A percentile compares a stretch with the other conserved stretches of the same genome.
phyloP scores from a whole-genome alignment of 305 asterid species.

The Fraxinus greggii region DNA sequence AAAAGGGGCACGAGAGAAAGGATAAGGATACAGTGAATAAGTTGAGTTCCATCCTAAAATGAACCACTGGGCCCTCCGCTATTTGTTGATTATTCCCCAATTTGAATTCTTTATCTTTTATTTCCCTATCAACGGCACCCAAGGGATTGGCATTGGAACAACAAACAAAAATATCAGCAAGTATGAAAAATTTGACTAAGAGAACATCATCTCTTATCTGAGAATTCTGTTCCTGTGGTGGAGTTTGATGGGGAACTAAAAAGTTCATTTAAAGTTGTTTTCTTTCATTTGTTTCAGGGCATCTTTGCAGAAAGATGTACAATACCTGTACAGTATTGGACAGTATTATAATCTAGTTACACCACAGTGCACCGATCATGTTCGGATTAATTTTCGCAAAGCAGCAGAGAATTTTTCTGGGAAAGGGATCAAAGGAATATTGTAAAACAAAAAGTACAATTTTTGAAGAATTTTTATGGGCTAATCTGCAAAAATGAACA shows the following conservation, averaged over 20 bases:
- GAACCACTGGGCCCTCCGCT: slow-evolving; percentile 46
- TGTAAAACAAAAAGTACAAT: not conserved
- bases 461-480: not conserved
- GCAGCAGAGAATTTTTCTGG: not conserved
- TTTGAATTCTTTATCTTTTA: slow-evolving; percentile 22
- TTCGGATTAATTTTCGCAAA: not conserved
- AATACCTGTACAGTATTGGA: not conserved
- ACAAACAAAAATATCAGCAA: slow-evolving; percentile 21
- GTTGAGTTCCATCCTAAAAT: slow-evolving; percentile 24
- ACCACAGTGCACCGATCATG: not conserved
- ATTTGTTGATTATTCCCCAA: slow-evolving; percentile 27
- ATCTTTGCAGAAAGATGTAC: slow-evolving; percentile 53
- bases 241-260: slow-evolving; percentile 64
- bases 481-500: slow-evolving; percentile 19
- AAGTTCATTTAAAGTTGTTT: slow-evolving; percentile 58
- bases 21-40: slow-evolving; percentile 22
- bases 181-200: slow-evolving; percentile 33
- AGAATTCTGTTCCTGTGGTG: slow-evolving; percentile 89
- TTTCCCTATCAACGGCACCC: slow-evolving; percentile 36
- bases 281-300: slow-evolving; percentile 45
- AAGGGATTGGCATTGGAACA: slow-evolving; percentile 37
- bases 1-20: not conserved
- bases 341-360: not conserved
- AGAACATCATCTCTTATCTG: slow-evolving; percentile 53
- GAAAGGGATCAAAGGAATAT: not conserved